Percentiles rank a stretch among this genome's conserved stretches.
Evolutionary conservation across 129 eudicot genomes (phyloP).

Genomic region (Saposhnikovia divaricata): DNA sequence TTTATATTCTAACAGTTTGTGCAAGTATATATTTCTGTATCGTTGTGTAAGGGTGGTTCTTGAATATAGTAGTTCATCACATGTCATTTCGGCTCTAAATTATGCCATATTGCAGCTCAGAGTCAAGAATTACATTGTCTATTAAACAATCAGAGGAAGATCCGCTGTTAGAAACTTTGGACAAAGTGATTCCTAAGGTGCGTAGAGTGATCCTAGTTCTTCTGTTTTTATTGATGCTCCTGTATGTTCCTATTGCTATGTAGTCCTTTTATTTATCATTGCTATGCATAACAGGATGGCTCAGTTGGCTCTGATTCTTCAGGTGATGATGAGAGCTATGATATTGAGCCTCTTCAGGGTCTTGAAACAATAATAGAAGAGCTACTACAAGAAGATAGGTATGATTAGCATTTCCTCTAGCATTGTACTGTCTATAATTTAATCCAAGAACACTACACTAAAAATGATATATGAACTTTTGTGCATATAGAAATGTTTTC

Average conservation of each 20-base stretch:
- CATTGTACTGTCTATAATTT: not conserved
- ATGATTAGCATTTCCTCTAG: conserved; percentile 10
- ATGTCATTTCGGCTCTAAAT: not conserved
- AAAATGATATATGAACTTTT: not conserved
- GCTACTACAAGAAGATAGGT: conserved; percentile 85
- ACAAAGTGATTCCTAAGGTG: conserved; percentile 92
- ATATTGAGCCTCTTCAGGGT: conserved; percentile 91
- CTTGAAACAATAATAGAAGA: conserved; percentile 69
- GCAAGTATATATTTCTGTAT: not conserved
- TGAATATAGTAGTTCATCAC: not conserved
- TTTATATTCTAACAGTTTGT: not conserved
- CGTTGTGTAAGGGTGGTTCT: not conserved
- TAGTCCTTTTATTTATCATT: conserved; percentile 6
- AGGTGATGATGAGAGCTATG: conserved; percentile 19
- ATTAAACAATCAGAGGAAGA: conserved; percentile 93
- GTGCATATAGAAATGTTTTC: not conserved
- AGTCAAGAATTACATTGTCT: conserved; percentile 73
- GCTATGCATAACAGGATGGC: conserved; percentile 36
- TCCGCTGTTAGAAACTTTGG: conserved; percentile 84
- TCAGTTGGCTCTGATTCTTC: no score
- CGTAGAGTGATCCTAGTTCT: not conserved
- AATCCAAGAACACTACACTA: not conserved
- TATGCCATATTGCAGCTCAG: conserved; percentile 37
- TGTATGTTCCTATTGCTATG: not conserved
- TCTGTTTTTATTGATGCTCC: not conserved